Conservation (phyloP, 768 basidiomycete species). For the Pisolithus orientalis region DNA sequence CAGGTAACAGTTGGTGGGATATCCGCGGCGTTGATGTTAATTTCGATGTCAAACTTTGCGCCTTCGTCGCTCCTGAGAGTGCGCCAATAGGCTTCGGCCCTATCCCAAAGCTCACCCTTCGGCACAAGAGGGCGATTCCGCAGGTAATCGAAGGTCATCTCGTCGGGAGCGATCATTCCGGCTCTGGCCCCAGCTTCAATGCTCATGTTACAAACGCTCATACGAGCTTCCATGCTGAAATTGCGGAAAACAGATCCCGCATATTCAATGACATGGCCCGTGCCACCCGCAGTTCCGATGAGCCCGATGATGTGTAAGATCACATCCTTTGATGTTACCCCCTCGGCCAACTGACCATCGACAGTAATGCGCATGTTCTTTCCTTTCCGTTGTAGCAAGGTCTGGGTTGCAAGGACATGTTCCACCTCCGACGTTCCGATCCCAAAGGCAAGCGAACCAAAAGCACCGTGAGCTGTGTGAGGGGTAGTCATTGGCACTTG, state of each 20-base stretch:
- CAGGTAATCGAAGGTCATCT: constrained; percentile 81
- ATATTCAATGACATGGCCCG: constrained; percentile 87
- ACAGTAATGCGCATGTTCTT: constrained; percentile 93
- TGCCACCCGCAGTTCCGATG: constrained; percentile 92
- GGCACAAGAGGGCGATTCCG: constrained; percentile 76
- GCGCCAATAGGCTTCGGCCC: constrained; percentile 81
- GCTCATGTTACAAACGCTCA: constrained; percentile 93
- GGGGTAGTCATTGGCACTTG: background rate
- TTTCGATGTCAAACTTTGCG: constrained; percentile 78
- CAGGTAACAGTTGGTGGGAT: constrained; percentile 89
- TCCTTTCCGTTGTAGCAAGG: constrained; percentile 76
- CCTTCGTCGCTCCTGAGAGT: constrained; percentile 73
- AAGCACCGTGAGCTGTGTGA: constrained; percentile 75
- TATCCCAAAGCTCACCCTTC: constrained; percentile 80
- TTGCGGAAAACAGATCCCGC: constrained; percentile 82
- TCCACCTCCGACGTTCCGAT: constrained; percentile 94
- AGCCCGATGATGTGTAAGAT: constrained; percentile 85
- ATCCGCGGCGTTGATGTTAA: constrained; percentile 75
- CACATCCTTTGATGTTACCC: constrained; percentile 86
- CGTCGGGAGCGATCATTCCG: constrained; percentile 89
- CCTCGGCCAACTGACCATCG: constrained; percentile 73
- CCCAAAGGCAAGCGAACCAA: constrained; percentile 88
- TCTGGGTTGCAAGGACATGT: constrained; percentile 90
- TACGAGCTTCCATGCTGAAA: constrained; percentile 86
- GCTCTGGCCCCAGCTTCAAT: constrained; percentile 92